phyloP scores from a whole-genome alignment of 2,329 filamentous ascomycete genomes.

The Aspergillus texensis region DNA sequence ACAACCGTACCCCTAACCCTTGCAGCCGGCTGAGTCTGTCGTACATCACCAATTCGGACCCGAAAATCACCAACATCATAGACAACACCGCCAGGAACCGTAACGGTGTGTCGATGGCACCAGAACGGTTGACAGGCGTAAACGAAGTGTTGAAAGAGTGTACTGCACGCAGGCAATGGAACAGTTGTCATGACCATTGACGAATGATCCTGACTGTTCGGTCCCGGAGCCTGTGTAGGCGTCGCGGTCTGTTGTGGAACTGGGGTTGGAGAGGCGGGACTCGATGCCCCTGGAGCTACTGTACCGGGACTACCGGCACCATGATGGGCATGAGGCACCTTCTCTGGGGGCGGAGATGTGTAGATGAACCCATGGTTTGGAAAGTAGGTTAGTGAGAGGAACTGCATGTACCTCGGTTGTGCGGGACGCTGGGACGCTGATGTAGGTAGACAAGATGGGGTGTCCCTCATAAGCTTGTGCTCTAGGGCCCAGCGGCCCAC shows the following conservation, averaged over 20 bases:
- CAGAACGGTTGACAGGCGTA: constrained; percentile 47
- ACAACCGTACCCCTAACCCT: constrained; percentile 46
- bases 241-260: not conserved
- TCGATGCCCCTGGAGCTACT: not conserved
- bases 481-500: constrained; percentile 45
- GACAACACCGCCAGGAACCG: constrained; percentile 38
- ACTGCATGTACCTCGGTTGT: constrained; percentile 45
- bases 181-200: constrained; percentile 44
- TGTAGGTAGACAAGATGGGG: constrained; percentile 42
- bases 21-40: constrained; percentile 41
- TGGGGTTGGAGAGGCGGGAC: not conserved
- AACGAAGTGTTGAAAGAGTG: constrained; percentile 44
- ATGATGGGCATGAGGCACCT: constrained; percentile 14
- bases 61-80: constrained; percentile 49
- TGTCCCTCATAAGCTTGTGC: constrained; percentile 48
- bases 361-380: constrained; percentile 45
- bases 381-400: constrained; percentile 45
- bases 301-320: constrained; percentile 1
- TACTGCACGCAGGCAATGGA: constrained; percentile 35
- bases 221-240: not conserved
- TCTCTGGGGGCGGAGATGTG: constrained; percentile 35
- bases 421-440: constrained; percentile 33
- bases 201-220: not conserved
- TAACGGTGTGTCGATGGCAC: constrained; percentile 43
- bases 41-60: constrained; percentile 46